Conservation (phyloP, 1,284 basidiomycete genomes). For the Sanghuangporus baumii region DNA sequence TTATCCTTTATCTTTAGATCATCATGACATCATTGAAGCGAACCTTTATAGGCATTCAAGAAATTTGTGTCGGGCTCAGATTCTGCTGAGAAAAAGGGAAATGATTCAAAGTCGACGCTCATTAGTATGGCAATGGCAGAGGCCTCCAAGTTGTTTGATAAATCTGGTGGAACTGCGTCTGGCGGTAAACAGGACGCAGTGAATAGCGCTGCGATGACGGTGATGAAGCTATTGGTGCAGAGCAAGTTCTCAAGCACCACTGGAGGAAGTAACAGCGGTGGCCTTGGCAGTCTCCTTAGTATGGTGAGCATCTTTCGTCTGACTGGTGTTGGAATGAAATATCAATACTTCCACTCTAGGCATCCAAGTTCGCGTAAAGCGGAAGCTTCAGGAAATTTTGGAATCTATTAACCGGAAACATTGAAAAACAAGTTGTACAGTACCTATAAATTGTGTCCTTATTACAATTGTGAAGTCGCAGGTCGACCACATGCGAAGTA, state of each 20-base stretch:
- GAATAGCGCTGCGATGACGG: constrained; percentile 76
- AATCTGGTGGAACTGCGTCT: constrained; percentile 54
- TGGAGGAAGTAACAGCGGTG: constrained; percentile 63
- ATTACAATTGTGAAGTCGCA: not conserved
- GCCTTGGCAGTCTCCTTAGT: constrained; percentile 49
- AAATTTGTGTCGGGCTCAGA: constrained; percentile 49
- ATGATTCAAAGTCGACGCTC: constrained; percentile 52
- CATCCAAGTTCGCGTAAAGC: constrained; percentile 36
- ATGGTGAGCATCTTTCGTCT: constrained; percentile 33
- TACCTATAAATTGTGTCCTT: not conserved
- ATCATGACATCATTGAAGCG: not conserved
- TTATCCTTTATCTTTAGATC: not conserved
- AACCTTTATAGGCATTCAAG: constrained; percentile 43
- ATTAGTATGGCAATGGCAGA: constrained; percentile 83
- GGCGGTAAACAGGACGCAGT: constrained; percentile 79
- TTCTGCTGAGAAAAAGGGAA: constrained; percentile 33
- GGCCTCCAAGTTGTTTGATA: constrained; percentile 68
- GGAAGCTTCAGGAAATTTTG: not conserved
- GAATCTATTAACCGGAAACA: not conserved
- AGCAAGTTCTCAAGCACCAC: constrained; percentile 49
- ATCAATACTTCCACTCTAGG: constrained; percentile 26
- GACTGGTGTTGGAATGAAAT: not conserved
- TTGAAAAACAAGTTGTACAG: not conserved
- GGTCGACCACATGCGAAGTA: not conserved
- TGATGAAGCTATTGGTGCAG: constrained; percentile 75